Conservation (phyloP, 2,329 filamentous ascomycete genomes). For the Alternaria incomplexa region DNA sequence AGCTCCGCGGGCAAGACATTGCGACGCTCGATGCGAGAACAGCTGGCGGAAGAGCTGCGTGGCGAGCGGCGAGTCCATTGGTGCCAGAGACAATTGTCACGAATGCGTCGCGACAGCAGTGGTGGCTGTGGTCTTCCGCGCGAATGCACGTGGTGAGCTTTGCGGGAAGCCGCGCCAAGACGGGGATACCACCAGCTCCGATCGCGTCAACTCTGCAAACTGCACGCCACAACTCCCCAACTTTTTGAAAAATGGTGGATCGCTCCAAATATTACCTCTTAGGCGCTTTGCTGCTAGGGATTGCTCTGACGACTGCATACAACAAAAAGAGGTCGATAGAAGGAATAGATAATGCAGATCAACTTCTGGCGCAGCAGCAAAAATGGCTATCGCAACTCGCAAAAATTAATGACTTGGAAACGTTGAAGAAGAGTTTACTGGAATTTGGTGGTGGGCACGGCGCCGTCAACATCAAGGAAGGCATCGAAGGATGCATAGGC, state of each 20-base stretch:
- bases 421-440: constrained; percentile 30
- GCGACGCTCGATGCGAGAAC: constrained; percentile 73
- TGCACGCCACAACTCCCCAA: not conserved
- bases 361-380: constrained; percentile 27
- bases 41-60: constrained; percentile 83
- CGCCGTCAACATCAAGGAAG: constrained; percentile 65
- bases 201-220: constrained; percentile 6
- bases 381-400: constrained; percentile 27
- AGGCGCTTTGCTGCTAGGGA: constrained; percentile 77
- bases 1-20: constrained; percentile 56
- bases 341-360: constrained; percentile 14
- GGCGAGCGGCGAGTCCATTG: constrained; percentile 83
- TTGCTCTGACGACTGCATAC: constrained; percentile 65
- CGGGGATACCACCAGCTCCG: constrained; percentile 26
- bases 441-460: constrained; percentile 23
- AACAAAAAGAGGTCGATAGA: constrained; percentile 27
- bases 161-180: constrained; percentile 39
- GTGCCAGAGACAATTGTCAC: constrained; percentile 18
- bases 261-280: constrained; percentile 64
- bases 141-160: constrained; percentile 32
- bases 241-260: constrained; percentile 38
- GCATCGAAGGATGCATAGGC: constrained; percentile 90
- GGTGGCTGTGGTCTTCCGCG: constrained; percentile 21
- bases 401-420: constrained; percentile 33
- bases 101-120: constrained; percentile 17